phyloP scores from a whole-genome alignment of 2,329 filamentous ascomycete species.

The Xylaria sp. region DNA sequence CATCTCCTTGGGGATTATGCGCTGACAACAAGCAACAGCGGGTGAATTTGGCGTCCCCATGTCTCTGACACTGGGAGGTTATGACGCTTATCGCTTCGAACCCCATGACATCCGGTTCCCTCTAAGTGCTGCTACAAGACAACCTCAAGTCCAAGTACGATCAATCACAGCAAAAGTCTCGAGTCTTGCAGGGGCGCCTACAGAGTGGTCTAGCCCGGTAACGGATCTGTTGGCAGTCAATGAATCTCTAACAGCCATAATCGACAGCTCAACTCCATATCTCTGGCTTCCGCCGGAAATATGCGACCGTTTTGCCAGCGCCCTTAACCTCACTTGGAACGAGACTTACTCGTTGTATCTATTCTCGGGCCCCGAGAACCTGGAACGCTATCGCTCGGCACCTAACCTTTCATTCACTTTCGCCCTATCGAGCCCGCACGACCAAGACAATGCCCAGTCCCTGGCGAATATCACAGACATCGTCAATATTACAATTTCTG shows the following conservation, averaged over 20 bases:
- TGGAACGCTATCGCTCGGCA: slow-evolving; percentile 40
- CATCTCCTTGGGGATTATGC: slow-evolving; percentile 14
- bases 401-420: slow-evolving; percentile 52
- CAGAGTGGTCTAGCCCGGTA: slow-evolving; percentile 38
- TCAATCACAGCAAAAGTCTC: slow-evolving; percentile 43
- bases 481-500: slow-evolving; percentile 51
- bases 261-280: slow-evolving; percentile 61
- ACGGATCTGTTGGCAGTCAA: slow-evolving; percentile 41
- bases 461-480: slow-evolving; percentile 46
- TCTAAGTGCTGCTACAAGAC: slow-evolving; percentile 48
- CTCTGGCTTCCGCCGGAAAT: slow-evolving; percentile 56
- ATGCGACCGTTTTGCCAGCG: slow-evolving; percentile 59
- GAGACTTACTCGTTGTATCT: slow-evolving; percentile 59
- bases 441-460: slow-evolving; percentile 46
- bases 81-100: slow-evolving; percentile 58
- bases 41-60: slow-evolving; percentile 40
- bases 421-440: slow-evolving; percentile 50
- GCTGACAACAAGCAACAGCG: slow-evolving; percentile 34
- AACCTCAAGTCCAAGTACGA: slow-evolving; percentile 56
- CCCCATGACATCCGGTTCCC: slow-evolving; percentile 57
- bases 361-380: slow-evolving; percentile 52
- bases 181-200: slow-evolving; percentile 29
- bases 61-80: slow-evolving; percentile 65
- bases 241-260: slow-evolving; percentile 45
- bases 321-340: slow-evolving; percentile 62